phyloP scores from a whole-genome alignment of 2,329 filamentous ascomycete species.

The Akanthomyces dipterigenus region DNA sequence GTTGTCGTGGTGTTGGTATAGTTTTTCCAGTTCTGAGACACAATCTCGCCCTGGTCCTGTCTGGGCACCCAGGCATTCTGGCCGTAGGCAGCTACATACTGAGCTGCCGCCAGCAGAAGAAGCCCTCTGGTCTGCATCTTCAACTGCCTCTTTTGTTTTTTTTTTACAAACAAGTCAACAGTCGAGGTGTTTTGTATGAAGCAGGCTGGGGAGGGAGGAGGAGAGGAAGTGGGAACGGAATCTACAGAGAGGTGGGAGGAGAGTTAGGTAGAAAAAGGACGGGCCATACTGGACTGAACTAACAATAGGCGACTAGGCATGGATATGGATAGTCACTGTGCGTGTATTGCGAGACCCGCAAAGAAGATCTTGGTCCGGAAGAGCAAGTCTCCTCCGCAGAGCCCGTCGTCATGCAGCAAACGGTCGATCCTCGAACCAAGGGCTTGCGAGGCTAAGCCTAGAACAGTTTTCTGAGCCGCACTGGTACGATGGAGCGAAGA shows the following conservation, averaged over 20 bases:
- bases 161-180: neutral
- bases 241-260: neutral
- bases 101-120: slow-evolving; percentile 2
- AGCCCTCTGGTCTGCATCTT: slow-evolving; percentile 9
- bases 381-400: slow-evolving; percentile 4
- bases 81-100: slow-evolving; percentile 2
- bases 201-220: neutral
- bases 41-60: slow-evolving; percentile 4
- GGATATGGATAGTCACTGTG: too few species aligned
- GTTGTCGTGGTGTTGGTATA: slow-evolving; percentile 9
- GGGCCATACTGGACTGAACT: neutral
- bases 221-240: neutral
- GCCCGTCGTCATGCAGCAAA: slow-evolving; percentile 5
- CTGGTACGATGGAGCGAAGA: neutral
- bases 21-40: neutral
- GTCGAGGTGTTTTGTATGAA: neutral
- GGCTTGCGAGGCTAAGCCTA: neutral
- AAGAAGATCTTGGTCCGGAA: slow-evolving; percentile 4
- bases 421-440: neutral
- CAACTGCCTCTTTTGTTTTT: neutral
- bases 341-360: neutral
- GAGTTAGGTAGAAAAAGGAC: neutral
- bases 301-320: too few species aligned
- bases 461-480: neutral
- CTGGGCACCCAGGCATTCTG: neutral